Percentiles rank a stretch among this genome's conserved stretches.
phyloP scores from a whole-genome alignment of 495 filamentous ascomycete species.

The Xylaria sp. region DNA sequence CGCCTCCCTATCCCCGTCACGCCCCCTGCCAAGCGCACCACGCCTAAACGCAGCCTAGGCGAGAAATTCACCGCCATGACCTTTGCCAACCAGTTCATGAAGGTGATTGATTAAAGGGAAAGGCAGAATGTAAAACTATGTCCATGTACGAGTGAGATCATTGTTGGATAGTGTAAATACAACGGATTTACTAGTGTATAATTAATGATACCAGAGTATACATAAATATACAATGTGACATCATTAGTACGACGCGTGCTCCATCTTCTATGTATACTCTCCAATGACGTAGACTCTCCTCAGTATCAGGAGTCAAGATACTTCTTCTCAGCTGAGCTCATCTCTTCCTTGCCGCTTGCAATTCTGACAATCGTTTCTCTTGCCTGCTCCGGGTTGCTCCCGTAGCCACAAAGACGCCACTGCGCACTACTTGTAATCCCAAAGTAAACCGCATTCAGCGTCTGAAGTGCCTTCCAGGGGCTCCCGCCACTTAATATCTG shows the following conservation, averaged over 20 bases:
- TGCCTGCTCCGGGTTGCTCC: conserved; percentile 28
- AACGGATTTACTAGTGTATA: not conserved
- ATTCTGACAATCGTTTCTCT: conserved; percentile 29
- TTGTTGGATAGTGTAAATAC: not conserved
- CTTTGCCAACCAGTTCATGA: conserved; percentile 41
- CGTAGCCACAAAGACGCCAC: conserved; percentile 35
- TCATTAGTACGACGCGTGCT: not conserved
- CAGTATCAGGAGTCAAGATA: not conserved
- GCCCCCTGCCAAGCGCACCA: conserved; percentile 18
- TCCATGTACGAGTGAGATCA: not conserved
- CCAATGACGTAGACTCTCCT: not conserved
- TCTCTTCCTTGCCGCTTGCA: conserved; percentile 25
- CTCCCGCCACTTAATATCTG: not conserved
- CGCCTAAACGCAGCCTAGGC: conserved; percentile 26
- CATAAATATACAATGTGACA: not conserved
- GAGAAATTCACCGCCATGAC: conserved; percentile 30
- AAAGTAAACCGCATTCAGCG: conserved; percentile 30
- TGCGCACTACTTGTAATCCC: conserved; percentile 32
- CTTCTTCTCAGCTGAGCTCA: conserved; percentile 20
- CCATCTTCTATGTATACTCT: not conserved
- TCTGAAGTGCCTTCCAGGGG: not conserved
- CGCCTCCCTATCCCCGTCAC: conserved; percentile 29
- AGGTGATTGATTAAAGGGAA: conserved; percentile 35
- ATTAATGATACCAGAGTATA: not conserved
- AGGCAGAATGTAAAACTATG: not conserved